A percentile compares a stretch with the other conserved stretches of the same genome.
Evolutionary conservation across 805 yeast species (phyloP).

Genomic region (Starmerella etchellsii): DNA sequence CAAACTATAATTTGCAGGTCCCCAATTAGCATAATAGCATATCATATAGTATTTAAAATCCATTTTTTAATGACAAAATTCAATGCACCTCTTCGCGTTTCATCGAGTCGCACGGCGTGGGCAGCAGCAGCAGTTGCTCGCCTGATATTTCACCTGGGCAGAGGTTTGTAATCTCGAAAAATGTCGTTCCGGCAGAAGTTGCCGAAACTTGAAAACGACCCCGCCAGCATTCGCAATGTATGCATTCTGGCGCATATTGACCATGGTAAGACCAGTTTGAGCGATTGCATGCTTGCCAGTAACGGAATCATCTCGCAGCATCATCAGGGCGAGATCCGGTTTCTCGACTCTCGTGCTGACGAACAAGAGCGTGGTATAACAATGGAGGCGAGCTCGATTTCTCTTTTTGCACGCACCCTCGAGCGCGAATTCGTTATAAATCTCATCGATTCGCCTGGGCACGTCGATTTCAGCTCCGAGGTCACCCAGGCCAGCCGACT

Average conservation of each 20-base stretch:
- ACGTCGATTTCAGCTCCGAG: slow-evolving; percentile 90
- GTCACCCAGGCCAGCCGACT: slow-evolving; percentile 91
- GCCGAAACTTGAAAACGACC: slow-evolving; percentile 52
- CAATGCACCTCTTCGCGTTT: too few relatives aligned
- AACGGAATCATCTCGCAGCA: slow-evolving; percentile 92
- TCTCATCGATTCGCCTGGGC: slow-evolving; percentile 98
- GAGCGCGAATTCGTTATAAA: slow-evolving; percentile 70
- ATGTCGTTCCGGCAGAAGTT: slow-evolving; percentile 44
- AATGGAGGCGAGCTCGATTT: slow-evolving; percentile 93
- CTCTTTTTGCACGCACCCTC: slow-evolving; percentile 55
- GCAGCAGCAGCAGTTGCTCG: too few relatives aligned
- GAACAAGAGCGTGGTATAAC: slow-evolving; percentile 95
- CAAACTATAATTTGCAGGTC: slow-evolving; percentile 24
- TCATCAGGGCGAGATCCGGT: slow-evolving; percentile 90
- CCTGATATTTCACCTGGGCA: too few relatives aligned
- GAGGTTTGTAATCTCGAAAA: background rate
- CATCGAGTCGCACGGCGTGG: too few relatives aligned
- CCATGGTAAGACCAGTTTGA: slow-evolving; percentile 92
- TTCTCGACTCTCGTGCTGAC: slow-evolving; percentile 83
- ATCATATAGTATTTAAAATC: too few relatives aligned
- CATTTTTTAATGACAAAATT: too few relatives aligned
- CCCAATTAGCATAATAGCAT: slow-evolving; percentile 3
- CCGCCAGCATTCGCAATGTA: slow-evolving; percentile 66
- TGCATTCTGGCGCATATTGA: slow-evolving; percentile 97
- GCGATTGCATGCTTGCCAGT: slow-evolving; percentile 84